Percentiles rank a stretch among this genome's conserved stretches.
phyloP scores from a whole-genome alignment of 164 flowering plant genomes.

The Berberis vulgaris region DNA sequence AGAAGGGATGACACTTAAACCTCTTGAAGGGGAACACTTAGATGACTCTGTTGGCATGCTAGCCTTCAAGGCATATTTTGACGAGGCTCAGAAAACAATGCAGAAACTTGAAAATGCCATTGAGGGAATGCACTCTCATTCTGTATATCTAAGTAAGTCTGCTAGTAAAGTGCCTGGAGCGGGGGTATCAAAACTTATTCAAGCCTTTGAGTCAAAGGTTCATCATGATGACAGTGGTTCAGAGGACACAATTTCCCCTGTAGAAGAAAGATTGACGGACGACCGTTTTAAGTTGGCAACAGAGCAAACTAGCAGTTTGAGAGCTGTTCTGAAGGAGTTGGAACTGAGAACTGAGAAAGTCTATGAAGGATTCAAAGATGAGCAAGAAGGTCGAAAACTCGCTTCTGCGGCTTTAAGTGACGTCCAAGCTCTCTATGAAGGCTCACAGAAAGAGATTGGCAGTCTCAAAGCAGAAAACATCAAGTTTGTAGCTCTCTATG shows the following conservation, averaged over 20 bases:
- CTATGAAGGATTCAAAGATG: slow-evolving; percentile 23
- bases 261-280: slow-evolving; percentile 17
- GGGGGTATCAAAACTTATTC: slow-evolving; percentile 70
- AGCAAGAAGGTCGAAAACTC: slow-evolving; percentile 21
- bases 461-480: slow-evolving; percentile 27
- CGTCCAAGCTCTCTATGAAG: slow-evolving; percentile 41
- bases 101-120: slow-evolving; percentile 62
- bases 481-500: slow-evolving; percentile 15
- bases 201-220: slow-evolving; percentile 73
- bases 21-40: slow-evolving; percentile 19
- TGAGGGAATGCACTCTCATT: slow-evolving; percentile 47
- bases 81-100: slow-evolving; percentile 42
- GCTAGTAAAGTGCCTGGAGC: slow-evolving; percentile 33
- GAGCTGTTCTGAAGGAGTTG: slow-evolving; percentile 38
- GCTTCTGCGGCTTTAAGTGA: slow-evolving; percentile 27
- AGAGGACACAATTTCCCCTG: slow-evolving; percentile 25
- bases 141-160: slow-evolving; percentile 29
- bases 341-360: slow-evolving; percentile 34
- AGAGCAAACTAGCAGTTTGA: slow-evolving; percentile 34
- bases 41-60: slow-evolving; percentile 32
- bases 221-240: slow-evolving; percentile 44
- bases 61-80: slow-evolving; percentile 31
- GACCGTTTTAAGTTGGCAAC: slow-evolving; percentile 34
- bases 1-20: slow-evolving; percentile 11
- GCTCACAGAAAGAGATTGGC: slow-evolving; percentile 20